Evolutionary conservation across 371 early-diverging fungal species (phyloP).

Genomic region (Entomophthora muscae): DNA sequence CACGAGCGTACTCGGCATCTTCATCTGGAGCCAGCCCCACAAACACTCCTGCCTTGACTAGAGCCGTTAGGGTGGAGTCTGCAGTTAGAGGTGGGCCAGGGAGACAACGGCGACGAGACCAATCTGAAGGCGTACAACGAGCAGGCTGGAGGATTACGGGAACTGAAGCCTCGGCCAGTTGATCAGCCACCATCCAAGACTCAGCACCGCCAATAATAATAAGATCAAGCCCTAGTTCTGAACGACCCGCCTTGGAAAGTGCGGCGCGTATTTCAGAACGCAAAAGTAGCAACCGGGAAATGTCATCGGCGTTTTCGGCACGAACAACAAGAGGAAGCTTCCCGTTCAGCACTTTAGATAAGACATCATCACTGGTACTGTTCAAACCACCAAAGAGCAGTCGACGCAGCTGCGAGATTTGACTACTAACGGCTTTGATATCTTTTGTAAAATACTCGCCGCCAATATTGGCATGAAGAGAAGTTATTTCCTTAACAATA

Average conservation of each 20-base stretch:
- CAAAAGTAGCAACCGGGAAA: constrained; percentile 37
- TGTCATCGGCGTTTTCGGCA: constrained; percentile 48
- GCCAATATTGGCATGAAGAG: constrained; percentile 42
- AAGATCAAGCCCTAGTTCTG: constrained; percentile 22
- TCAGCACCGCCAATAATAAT: constrained; percentile 46
- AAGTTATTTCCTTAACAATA: constrained; percentile 33
- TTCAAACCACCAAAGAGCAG: constrained; percentile 15
- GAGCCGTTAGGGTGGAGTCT: constrained; percentile 34
- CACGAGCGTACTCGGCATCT: constrained; percentile 37
- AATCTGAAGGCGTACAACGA: constrained; percentile 41
- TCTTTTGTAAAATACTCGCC: constrained; percentile 1
- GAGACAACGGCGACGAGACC: constrained; percentile 48
- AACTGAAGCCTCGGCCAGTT: constrained; percentile 31
- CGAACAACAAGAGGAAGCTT: constrained; percentile 36
- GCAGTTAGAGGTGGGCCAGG: constrained; percentile 35
- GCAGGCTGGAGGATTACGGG: constrained; percentile 44
- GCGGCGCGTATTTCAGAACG: constrained; percentile 18
- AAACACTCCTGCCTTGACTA: constrained; percentile 40
- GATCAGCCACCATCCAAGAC: constrained; percentile 29
- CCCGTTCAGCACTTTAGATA: constrained; percentile 29
- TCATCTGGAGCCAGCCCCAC: constrained; percentile 30
- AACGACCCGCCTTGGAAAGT: constrained; percentile 1
- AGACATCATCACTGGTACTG: constrained; percentile 7
- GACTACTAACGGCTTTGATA: constrained; percentile 11
- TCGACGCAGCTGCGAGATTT: constrained; percentile 38